These are phyloP conservation scores for Moricandia moricandioides DNA, from an alignment of 345 rosid genomes.

Conservation along the genomic window DNA sequence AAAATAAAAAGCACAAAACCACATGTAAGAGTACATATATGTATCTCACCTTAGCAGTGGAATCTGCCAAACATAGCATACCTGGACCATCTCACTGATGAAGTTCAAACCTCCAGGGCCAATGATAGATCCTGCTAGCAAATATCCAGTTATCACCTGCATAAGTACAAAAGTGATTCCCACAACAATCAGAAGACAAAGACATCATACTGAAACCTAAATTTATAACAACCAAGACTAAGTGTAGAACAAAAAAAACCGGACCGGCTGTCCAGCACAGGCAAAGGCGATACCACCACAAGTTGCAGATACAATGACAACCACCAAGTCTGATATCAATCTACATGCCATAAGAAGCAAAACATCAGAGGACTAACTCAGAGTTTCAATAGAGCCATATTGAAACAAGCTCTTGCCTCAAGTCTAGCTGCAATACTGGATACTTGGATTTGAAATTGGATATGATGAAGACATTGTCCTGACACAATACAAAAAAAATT, in stretches of 20 bases:
- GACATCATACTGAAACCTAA: background rate
- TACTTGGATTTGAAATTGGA: too few relatives aligned
- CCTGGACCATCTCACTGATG: too few relatives aligned
- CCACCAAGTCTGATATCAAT: too few relatives aligned
- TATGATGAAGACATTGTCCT: constrained; percentile 61
- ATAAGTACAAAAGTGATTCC: constrained; percentile 9
- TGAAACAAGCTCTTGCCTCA: constrained; percentile 13
- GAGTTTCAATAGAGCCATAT: constrained; percentile 3
- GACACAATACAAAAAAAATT: constrained; percentile 37
- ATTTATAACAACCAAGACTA: background rate
- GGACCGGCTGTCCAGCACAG: constrained; percentile 85
- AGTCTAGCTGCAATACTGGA: too few relatives aligned
- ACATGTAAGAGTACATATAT: background rate
- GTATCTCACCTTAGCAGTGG: too few relatives aligned
- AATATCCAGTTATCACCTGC: constrained; percentile 87
- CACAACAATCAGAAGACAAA: constrained; percentile 10
- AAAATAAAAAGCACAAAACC: background rate
- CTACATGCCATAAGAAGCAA: constrained; percentile 51
- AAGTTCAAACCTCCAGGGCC: too few relatives aligned
- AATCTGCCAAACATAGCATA: too few relatives aligned
- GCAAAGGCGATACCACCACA: too few relatives aligned
- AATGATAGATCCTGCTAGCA: too few relatives aligned
- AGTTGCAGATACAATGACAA: too few relatives aligned
- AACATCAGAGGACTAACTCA: constrained; percentile 23
- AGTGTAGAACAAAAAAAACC: constrained; percentile 22